Evolutionary conservation across 2,329 filamentous ascomycete species (phyloP).

Genomic region (Talaromyces sp.): DNA sequence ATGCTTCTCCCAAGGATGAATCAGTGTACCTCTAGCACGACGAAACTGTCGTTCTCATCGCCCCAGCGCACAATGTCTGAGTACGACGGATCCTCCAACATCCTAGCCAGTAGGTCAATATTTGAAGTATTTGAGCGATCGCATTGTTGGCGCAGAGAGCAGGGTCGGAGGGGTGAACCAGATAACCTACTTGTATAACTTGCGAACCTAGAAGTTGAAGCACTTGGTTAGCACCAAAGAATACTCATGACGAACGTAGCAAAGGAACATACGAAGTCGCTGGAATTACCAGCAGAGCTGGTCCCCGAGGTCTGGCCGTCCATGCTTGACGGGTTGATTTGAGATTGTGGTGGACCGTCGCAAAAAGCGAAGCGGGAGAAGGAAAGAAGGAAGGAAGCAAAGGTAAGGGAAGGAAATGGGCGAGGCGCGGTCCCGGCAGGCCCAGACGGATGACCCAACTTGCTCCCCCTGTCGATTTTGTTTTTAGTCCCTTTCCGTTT

Average conservation of each 20-base stretch:
- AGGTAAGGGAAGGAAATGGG: conserved; percentile 3
- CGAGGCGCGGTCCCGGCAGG: conserved; percentile 13
- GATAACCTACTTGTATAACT: conserved; percentile 83
- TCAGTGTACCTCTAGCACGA: conserved; percentile 84
- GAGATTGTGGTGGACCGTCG: conserved; percentile 27
- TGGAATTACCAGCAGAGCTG: conserved; percentile 70
- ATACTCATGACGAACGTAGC: neutral
- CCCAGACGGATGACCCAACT: conserved; percentile 8
- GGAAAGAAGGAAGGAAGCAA: neutral
- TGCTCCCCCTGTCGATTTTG: conserved; percentile 5
- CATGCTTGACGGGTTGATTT: conserved; percentile 38
- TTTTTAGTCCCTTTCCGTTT: neutral
- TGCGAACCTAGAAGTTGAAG: conserved; percentile 68
- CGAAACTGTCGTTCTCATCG: conserved; percentile 90
- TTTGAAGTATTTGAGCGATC: conserved; percentile 1
- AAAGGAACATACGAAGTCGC: conserved; percentile 70
- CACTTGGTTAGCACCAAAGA: neutral
- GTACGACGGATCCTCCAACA: conserved; percentile 94
- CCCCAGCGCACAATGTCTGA: conserved; percentile 93
- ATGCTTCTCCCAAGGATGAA: conserved; percentile 17
- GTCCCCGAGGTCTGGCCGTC: conserved; percentile 43
- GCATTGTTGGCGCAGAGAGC: conserved; percentile 18
- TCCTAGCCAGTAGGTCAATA: conserved; percentile 52
- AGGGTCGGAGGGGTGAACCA: conserved; percentile 14
- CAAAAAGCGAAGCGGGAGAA: conserved; percentile 24